Percentiles rank a stretch among this genome's conserved stretches.
Conservation (phyloP, 2,329 filamentous ascomycete species). For the Fusarium albosuccineum region DNA sequence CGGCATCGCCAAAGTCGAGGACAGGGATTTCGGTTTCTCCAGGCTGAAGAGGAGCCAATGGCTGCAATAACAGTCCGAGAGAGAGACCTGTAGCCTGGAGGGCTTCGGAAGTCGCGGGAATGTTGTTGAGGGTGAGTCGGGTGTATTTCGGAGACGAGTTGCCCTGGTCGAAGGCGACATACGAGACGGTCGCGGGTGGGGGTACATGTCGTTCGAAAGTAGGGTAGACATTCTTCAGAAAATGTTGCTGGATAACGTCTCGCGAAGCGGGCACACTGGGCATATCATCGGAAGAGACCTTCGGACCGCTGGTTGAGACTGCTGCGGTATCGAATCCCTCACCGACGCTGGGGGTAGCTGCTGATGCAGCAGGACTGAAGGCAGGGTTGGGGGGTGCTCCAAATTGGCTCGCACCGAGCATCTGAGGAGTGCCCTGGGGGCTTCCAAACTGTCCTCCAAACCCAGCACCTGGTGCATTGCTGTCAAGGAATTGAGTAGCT, state of each 20-base stretch:
- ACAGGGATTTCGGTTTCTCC: constrained; percentile 92
- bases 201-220: constrained; percentile 96
- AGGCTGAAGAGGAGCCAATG: constrained; percentile 83
- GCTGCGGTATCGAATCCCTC: constrained; percentile 50
- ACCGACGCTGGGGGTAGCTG: constrained; percentile 43
- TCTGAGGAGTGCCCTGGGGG: constrained; percentile 58
- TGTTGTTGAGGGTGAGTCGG: constrained; percentile 91
- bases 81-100: constrained; percentile 85
- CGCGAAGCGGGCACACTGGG: constrained; percentile 90
- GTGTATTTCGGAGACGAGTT: constrained; percentile 96
- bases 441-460: constrained; percentile 62
- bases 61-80: constrained; percentile 89
- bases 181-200: constrained; percentile 88
- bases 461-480: constrained; percentile 44
- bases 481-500: constrained; percentile 56
- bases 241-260: constrained; percentile 86
- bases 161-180: constrained; percentile 94
- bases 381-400: constrained; percentile 68
- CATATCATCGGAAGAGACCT: constrained; percentile 91
- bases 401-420: constrained; percentile 66
- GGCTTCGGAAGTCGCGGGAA: constrained; percentile 85
- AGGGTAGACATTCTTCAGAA: constrained; percentile 88
- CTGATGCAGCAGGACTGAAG: constrained; percentile 44
- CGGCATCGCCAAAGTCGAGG: constrained; percentile 91
- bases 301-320: constrained; percentile 54